Evolutionary conservation across 768 basidiomycete genomes (phyloP), one percentile per base, ranked within the genome.

Genomic region (Kwoniella mangroviensis): DNA sequence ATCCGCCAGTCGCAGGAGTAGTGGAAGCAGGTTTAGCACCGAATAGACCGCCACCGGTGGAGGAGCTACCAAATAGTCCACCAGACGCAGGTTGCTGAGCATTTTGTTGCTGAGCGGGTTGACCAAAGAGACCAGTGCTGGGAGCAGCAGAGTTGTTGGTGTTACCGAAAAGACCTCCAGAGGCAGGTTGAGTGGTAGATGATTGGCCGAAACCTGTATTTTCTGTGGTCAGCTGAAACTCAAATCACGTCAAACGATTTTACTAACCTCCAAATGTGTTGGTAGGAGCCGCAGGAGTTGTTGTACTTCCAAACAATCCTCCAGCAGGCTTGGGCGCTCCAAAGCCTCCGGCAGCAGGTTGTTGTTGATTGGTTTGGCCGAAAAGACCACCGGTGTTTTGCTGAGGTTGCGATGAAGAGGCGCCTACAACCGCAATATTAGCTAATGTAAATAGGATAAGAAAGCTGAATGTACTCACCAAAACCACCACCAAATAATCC

Each of bases 371-470:
- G 2, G 71, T 65, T 55, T 75, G 73, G 51, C 79, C 81, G 60
- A 85, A 85, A 12, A 83, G 63, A 3, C 83, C 74, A 28, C 70
- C 71, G 2, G 77, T 66, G 43, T 62, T 68, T 12, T 68, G 59
- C 21, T 74, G 71, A 42, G 63, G 61, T 28, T 69, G 67, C 13
- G 22, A 17, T 10, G 54, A 26, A n/a, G 68, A 52, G 13, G 64
- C 12, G n/a, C 70, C 70, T 71, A 49, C 34, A 34, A 0, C 0
- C 34, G 1, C 34, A 34, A 34, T 34, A 34, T 34, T 1, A 34
- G 34, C 34, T 34, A 34, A 34, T 42, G 26, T 1, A 24, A 1
- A 41, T 11, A 28, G 1, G 4, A 7, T 0, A 7, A 1, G 0
- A 34, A 34, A 34, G 34, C 34, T 34, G 34, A 34, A 21, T 26